Conservation (phyloP, 306 rosid species). For the Pachyrhizus erosus region DNA sequence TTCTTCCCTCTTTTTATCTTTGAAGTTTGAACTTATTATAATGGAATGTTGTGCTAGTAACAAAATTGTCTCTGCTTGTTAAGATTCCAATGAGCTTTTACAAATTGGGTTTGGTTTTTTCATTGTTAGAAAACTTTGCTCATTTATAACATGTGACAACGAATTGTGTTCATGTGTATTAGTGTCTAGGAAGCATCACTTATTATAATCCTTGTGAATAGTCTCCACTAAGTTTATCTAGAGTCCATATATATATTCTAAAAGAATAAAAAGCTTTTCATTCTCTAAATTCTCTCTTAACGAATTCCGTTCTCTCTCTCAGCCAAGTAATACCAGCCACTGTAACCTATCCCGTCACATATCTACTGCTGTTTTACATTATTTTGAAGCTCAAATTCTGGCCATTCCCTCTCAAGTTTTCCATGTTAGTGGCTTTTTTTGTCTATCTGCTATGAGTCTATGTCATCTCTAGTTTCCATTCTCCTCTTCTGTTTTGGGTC, state of each 20-base stretch:
- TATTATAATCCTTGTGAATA: background rate
- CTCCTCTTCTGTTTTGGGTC: background rate
- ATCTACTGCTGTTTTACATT: background rate
- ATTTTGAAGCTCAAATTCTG: background rate
- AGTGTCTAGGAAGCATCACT: background rate
- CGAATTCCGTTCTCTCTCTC: background rate
- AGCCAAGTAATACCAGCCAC: background rate
- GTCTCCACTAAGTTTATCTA: background rate
- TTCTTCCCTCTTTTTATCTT: slow-evolving; percentile 33
- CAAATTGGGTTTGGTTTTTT: background rate
- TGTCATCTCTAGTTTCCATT: background rate
- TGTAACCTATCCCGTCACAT: background rate
- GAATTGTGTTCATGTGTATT: background rate
- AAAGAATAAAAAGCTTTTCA: background rate
- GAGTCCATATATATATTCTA: background rate
- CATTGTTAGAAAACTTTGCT: too few relatives aligned
- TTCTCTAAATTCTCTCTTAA: background rate
- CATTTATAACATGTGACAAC: background rate
- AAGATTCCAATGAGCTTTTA: background rate
- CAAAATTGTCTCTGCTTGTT: background rate
- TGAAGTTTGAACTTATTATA: slow-evolving; percentile 26
- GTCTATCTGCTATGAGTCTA: background rate
- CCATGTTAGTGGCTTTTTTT: background rate
- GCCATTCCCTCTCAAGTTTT: background rate
- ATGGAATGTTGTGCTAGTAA: background rate